These are phyloP conservation scores for Breynia disticha DNA, from an alignment of 441 rosid species.

Conservation along the genomic window DNA sequence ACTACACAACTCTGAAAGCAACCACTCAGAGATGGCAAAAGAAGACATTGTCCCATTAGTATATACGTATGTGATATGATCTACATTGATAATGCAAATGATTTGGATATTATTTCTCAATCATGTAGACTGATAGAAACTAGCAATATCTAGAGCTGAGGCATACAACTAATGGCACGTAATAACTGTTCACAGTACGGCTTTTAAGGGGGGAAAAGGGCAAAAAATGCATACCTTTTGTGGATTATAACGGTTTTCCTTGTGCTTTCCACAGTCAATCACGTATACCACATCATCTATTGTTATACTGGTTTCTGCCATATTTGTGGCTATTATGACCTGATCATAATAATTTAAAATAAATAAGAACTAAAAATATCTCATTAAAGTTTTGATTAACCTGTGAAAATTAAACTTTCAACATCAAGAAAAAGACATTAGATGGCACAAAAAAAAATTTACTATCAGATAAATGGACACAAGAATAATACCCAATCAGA, in stretches of 20 bases:
- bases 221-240: slow-evolving; percentile 49
- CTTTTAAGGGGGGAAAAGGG: background rate
- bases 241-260: slow-evolving; percentile 88
- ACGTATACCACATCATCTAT: slow-evolving; percentile 92
- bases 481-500: too few relatives aligned
- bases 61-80: too few relatives aligned
- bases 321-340: slow-evolving; percentile 88
- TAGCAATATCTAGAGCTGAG: too few relatives aligned
- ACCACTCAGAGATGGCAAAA: too few relatives aligned
- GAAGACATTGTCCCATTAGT: too few relatives aligned
- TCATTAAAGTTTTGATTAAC: background rate
- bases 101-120: too few relatives aligned
- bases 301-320: slow-evolving; percentile 94
- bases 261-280: slow-evolving; percentile 91
- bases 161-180: too few relatives aligned
- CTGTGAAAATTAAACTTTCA: background rate
- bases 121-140: too few relatives aligned
- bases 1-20: too few relatives aligned
- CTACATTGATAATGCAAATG: too few relatives aligned
- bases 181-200: too few relatives aligned
- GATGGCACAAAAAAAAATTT: background rate
- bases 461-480: too few relatives aligned
- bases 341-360: slow-evolving; percentile 19
- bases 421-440: background rate
- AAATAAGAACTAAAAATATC: background rate